These are phyloP conservation scores for Trametes maxima DNA, from an alignment of 768 basidiomycete species.

Conservation along the genomic window DNA sequence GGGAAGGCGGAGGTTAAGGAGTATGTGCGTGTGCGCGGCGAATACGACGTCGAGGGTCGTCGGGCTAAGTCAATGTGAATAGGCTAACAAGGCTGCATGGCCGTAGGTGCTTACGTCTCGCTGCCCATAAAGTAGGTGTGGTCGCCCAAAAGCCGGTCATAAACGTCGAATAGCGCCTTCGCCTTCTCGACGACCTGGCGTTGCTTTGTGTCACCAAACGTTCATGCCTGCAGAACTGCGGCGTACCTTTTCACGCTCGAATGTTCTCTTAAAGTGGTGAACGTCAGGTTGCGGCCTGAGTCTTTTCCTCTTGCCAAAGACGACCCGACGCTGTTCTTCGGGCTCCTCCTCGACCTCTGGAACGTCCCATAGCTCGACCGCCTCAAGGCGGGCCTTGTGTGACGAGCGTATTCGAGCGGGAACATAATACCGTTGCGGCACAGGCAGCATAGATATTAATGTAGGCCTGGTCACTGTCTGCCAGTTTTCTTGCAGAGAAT, in stretches of 20 bases:
- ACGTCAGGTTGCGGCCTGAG: conserved; percentile 36
- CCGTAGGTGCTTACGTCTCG: conserved; percentile 36
- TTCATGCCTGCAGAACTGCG: not conserved
- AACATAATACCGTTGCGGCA: conserved; percentile 77
- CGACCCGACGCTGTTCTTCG: conserved; percentile 41
- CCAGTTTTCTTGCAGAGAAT: conserved; percentile 67
- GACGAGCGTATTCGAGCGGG: conserved; percentile 61
- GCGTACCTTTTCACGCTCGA: conserved; percentile 65
- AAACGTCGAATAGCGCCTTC: conserved; percentile 55
- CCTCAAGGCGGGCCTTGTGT: conserved; percentile 60
- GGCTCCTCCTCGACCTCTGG: conserved; percentile 44
- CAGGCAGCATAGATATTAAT: conserved; percentile 56
- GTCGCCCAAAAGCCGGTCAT: conserved; percentile 54
- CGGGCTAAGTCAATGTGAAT: conserved; percentile 42
- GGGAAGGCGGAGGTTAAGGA: conserved; percentile 60
- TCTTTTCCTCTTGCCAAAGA: conserved; percentile 37
- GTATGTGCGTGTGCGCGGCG: conserved; percentile 67
- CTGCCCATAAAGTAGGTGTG: conserved; percentile 45
- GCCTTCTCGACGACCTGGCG: conserved; percentile 62
- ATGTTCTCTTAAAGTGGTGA: conserved; percentile 52
- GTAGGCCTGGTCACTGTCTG: conserved; percentile 52
- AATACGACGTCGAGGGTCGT: conserved; percentile 66
- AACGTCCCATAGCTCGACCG: conserved; percentile 62
- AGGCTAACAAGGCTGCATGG: conserved; percentile 34
- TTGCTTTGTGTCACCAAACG: not conserved